Conservation (phyloP, 1,139 yeast genomes). For the Debaryomycetaceae sp. region DNA sequence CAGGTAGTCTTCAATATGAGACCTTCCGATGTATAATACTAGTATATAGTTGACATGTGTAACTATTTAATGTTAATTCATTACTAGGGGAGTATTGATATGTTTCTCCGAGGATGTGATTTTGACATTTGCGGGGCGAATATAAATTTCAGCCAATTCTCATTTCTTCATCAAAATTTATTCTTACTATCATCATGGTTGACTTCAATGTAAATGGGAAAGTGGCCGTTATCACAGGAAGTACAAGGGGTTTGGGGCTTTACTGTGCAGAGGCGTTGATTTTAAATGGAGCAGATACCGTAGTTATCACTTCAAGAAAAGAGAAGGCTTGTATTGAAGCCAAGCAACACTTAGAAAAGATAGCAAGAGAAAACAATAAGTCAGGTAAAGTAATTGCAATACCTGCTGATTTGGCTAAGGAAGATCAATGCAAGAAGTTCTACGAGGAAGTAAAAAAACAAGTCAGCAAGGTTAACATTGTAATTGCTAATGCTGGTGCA, state of each 20-base stretch:
- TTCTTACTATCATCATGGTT: constrained; percentile 33
- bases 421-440: constrained; percentile 49
- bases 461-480: constrained; percentile 53
- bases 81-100: not conserved
- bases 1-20: constrained; percentile 46
- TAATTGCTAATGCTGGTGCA: constrained; percentile 80
- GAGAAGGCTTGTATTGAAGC: constrained; percentile 62
- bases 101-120: not conserved
- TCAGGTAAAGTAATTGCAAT: constrained; percentile 48
- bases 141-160: too few species aligned
- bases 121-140: not conserved
- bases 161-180: too few species aligned
- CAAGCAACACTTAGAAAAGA: constrained; percentile 45
- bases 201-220: constrained; percentile 57
- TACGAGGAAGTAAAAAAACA: constrained; percentile 38
- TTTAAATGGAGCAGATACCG: constrained; percentile 59
- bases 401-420: constrained; percentile 59
- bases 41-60: not conserved
- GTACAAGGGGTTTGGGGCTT: constrained; percentile 73
- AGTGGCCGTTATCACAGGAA: constrained; percentile 74
- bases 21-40: not conserved
- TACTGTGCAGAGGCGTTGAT: constrained; percentile 66
- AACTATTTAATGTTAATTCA: not conserved
- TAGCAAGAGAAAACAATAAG: constrained; percentile 41
- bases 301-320: constrained; percentile 68